Evolutionary conservation across 2,329 filamentous ascomycete genomes (phyloP).

Genomic region (Colletotrichum sp.): DNA sequence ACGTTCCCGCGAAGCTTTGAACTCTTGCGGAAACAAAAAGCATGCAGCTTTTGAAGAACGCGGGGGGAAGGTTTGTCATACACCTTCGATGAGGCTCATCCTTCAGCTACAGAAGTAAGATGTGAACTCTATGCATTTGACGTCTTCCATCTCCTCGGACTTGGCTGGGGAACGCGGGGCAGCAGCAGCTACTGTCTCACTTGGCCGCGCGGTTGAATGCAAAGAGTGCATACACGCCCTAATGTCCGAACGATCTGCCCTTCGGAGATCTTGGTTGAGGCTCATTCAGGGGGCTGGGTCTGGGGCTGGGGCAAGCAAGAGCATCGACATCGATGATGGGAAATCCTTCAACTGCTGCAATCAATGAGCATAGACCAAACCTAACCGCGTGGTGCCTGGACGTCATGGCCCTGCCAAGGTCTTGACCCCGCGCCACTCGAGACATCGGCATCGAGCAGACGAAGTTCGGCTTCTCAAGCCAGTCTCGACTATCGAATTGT

Average conservation of each 20-base stretch:
- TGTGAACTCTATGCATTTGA: not conserved
- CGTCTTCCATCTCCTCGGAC: not conserved
- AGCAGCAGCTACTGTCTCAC: not conserved
- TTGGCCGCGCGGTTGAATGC: not conserved
- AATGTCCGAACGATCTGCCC: not conserved
- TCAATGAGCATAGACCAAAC: not conserved
- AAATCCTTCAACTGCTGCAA: not conserved
- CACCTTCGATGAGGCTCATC: not conserved
- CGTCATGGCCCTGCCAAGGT: conserved; percentile 1
- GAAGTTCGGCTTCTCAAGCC: conserved; percentile 2
- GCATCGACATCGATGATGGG: not conserved
- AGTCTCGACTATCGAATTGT: not conserved
- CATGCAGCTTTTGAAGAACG: not conserved
- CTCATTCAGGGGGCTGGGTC: not conserved
- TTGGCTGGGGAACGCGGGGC: not conserved
- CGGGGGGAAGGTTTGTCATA: not conserved
- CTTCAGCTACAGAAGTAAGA: not conserved
- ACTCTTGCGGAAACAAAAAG: not conserved
- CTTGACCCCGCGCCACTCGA: not conserved
- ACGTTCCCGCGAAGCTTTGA: not conserved
- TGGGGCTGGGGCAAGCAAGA: not conserved
- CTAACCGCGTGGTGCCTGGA: not conserved
- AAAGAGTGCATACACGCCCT: not conserved
- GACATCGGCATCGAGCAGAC: not conserved
- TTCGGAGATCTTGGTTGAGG: not conserved